Conservation (phyloP, 345 rosid genomes). For the Lepidium didymum region DNA sequence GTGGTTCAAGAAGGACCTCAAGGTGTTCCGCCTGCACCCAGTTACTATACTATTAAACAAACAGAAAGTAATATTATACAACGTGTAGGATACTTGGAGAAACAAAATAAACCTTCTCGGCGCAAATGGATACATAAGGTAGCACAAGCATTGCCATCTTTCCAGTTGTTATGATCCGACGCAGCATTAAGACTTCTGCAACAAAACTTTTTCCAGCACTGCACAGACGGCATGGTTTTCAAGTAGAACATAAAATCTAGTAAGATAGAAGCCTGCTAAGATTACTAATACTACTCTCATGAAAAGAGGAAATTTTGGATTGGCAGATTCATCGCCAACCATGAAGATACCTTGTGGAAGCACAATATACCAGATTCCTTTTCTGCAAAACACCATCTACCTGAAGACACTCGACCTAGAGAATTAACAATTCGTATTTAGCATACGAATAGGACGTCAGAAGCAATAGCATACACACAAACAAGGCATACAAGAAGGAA, state of each 20-base stretch:
- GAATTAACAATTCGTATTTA: slow-evolving; percentile 12
- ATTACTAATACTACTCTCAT: not conserved
- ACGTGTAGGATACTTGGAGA: slow-evolving; percentile 6
- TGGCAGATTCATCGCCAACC: not conserved
- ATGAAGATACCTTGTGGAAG: slow-evolving; percentile 83
- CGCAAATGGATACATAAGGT: slow-evolving; percentile 95
- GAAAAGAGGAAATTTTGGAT: not conserved
- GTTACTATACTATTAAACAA: slow-evolving; percentile 2
- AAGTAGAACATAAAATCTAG: slow-evolving; percentile 3
- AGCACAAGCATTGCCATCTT: slow-evolving; percentile 89
- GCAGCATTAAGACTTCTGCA: slow-evolving; percentile 94
- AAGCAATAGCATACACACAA: slow-evolving; percentile 15
- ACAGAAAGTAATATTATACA: slow-evolving; percentile 1
- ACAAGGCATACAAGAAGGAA: not conserved
- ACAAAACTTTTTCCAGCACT: slow-evolving; percentile 99
- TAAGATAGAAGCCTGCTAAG: slow-evolving; percentile 1
- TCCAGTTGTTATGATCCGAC: slow-evolving; percentile 69
- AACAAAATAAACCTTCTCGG: slow-evolving; percentile 63
- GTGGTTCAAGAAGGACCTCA: slow-evolving; percentile 84
- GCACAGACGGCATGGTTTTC: slow-evolving; percentile 10
- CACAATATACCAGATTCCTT: slow-evolving; percentile 92
- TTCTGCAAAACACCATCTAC: slow-evolving; percentile 91
- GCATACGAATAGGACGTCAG: not conserved
- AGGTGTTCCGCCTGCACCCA: slow-evolving; percentile 81
- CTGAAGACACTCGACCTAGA: slow-evolving; percentile 91